Evolutionary conservation across 1,284 basidiomycete species (phyloP).

Genomic region (Marasmius sp.): DNA sequence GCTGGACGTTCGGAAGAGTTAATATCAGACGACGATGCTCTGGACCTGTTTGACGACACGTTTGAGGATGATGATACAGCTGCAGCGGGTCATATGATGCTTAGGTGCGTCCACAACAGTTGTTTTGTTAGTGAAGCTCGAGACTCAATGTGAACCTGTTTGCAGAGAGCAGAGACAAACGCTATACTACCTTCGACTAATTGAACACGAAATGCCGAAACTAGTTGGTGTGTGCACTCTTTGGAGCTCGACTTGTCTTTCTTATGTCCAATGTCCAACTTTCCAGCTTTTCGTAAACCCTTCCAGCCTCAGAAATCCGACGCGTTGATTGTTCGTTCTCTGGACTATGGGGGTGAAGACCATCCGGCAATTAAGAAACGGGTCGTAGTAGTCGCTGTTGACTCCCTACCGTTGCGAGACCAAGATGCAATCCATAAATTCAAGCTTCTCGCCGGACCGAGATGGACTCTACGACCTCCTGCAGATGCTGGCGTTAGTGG

Average conservation of each 20-base stretch:
- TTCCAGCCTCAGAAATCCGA: slow-evolving; percentile 65
- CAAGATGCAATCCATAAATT: slow-evolving; percentile 71
- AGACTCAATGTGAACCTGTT: too few relatives aligned
- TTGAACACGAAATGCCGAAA: slow-evolving; percentile 82
- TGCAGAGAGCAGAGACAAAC: slow-evolving; percentile 59
- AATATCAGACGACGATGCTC: slow-evolving; percentile 31
- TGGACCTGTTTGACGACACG: slow-evolving; percentile 38
- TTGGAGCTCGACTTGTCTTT: neutral
- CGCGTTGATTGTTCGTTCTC: slow-evolving; percentile 71
- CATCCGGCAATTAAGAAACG: slow-evolving; percentile 73
- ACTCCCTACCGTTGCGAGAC: slow-evolving; percentile 63
- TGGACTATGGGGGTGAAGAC: slow-evolving; percentile 74
- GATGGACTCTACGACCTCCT: slow-evolving; percentile 78
- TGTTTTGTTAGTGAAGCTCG: neutral
- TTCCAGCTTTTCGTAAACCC: slow-evolving; percentile 70
- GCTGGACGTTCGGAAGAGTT: slow-evolving; percentile 36
- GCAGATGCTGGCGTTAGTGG: slow-evolving; percentile 59
- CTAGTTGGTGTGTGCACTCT: slow-evolving; percentile 65
- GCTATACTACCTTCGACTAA: slow-evolving; percentile 75
- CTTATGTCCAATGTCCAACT: slow-evolving; percentile 6
- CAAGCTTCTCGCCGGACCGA: slow-evolving; percentile 78
- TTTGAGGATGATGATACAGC: slow-evolving; percentile 63
- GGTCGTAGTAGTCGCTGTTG: slow-evolving; percentile 70
- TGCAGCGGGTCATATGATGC: slow-evolving; percentile 63
- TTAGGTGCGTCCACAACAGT: slow-evolving; percentile 34